Percentiles rank a stretch among this genome's conserved stretches.
Conservation (phyloP, 345 rosid species). For the Excoecaria cochinchinensis region DNA sequence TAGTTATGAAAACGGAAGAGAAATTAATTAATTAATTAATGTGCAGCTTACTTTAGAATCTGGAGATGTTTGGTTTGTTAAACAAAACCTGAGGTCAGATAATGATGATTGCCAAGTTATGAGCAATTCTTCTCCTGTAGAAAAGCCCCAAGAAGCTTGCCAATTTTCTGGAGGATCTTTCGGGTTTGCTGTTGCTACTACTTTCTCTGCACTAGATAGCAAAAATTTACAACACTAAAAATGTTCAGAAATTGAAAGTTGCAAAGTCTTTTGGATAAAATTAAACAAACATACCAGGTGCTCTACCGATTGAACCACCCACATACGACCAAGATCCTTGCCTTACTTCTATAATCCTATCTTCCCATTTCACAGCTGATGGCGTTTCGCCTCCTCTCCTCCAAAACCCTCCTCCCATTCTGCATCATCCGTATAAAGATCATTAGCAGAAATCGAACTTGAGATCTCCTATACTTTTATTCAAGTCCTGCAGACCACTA, state of each 20-base stretch:
- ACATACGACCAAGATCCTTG: constrained; percentile 90
- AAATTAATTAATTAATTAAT: not conserved
- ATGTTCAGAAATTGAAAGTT: too few species aligned
- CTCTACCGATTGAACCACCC: constrained; percentile 83
- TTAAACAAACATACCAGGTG: constrained; percentile 66
- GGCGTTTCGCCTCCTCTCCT: constrained; percentile 84
- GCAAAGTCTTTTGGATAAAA: not conserved
- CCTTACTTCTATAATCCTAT: constrained; percentile 69
- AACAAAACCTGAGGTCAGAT: constrained; percentile 35
- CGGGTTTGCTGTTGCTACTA: constrained; percentile 76
- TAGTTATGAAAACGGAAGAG: not conserved
- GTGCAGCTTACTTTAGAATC: constrained; percentile 45
- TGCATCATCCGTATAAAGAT: constrained; percentile 10
- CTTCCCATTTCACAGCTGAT: constrained; percentile 62
- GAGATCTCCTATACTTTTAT: too few species aligned
- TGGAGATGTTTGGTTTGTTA: constrained; percentile 37
- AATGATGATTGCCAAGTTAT: constrained; percentile 47
- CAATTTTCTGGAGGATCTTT: constrained; percentile 55
- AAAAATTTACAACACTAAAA: constrained; percentile 6
- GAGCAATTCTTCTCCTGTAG: constrained; percentile 74
- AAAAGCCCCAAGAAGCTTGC: constrained; percentile 70
- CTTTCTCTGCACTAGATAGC: constrained; percentile 81
- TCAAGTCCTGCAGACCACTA: too few species aligned
- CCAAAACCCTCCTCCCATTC: constrained; percentile 82
- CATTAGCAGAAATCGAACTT: too few species aligned